Evolutionary conservation across 805 yeast species (phyloP), one percentile per base, ranked within the genome.

Genomic region (Wickerhamiella spandovensis): DNA sequence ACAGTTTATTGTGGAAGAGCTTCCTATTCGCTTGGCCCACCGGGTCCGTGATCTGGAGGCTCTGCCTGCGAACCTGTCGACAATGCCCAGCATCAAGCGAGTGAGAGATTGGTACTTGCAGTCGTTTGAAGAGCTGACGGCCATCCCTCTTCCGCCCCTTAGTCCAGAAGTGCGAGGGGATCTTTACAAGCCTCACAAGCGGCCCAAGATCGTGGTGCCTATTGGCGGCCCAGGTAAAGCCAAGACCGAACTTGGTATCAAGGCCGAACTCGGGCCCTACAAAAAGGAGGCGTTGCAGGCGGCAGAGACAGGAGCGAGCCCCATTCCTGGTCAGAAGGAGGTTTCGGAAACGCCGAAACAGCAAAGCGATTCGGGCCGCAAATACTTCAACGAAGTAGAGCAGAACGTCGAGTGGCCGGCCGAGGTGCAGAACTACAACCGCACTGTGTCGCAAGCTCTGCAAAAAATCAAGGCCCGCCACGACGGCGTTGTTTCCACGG

Each of bases 61-160:
- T 23, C 75, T 92, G 28, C 95, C 96, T 0, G 72, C 79, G 57
- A 88, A 86, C 0, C 71, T 88, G 49, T 75, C 73, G 56, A 72
- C 79, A 28, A 81, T 81, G 78, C 86, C 87, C 1, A 79, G 87
- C 2, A 85, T 89, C 47, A 69, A 76, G 48, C 74, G 79, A 55
- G 95, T 87, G 17, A 76, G 81, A 53, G 78, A 86, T 62, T 88
- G 96, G 95, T 88, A 87, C 63, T 89, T 89, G 1, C 92, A 86
- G 63, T 81, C 90, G 8, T 88, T 88, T 64, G 88, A 86, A 58
- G 71, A 87, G 61, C 73, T 87, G 56, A 78, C 82, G n/a, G 64
- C 72, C 12, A 66, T 88, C 43, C 76, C 78, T 12, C 73, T 75
- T 51, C 90, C 90, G 1, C 61, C 59, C 30, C 69, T 81, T 44